phyloP scores from a whole-genome alignment of 495 filamentous ascomycete genomes.

The Penicillium chermesinum region DNA sequence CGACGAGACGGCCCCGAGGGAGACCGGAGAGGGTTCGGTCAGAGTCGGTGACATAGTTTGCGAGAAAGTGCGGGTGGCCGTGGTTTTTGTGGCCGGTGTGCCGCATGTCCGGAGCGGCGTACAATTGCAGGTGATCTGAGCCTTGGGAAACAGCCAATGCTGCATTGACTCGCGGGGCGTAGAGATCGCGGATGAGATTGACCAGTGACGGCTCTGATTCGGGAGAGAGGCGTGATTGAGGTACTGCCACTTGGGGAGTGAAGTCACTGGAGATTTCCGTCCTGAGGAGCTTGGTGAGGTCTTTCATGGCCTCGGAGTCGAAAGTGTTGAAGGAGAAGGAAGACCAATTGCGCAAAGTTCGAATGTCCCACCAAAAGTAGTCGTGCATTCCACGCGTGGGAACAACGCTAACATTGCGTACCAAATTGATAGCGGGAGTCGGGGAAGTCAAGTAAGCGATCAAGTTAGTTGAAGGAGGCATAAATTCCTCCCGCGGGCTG shows the following conservation, averaged over 20 bases:
- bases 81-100: conserved; percentile 45
- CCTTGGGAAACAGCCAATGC: conserved; percentile 67
- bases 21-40: conserved; percentile 67
- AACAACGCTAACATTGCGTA: conserved; percentile 70
- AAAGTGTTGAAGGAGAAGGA: conserved; percentile 71
- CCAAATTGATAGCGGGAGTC: conserved; percentile 76
- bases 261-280: conserved; percentile 58
- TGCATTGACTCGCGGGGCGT: conserved; percentile 73
- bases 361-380: conserved; percentile 93
- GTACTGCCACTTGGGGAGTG: conserved; percentile 54
- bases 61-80: conserved; percentile 57
- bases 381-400: conserved; percentile 64
- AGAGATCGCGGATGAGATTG: conserved; percentile 61
- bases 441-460: conserved; percentile 71
- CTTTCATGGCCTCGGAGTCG: conserved; percentile 53
- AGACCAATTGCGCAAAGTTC: conserved; percentile 77
- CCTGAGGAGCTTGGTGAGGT: conserved; percentile 67
- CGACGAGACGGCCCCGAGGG: conserved; percentile 74
- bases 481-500: conserved; percentile 27
- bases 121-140: conserved; percentile 52
- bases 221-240: conserved; percentile 54
- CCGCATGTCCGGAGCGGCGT: conserved; percentile 50
- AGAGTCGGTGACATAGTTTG: conserved; percentile 66
- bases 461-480: conserved; percentile 58
- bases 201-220: conserved; percentile 70